Evolutionary conservation across 169 alveolate species (phyloP).

Genomic region (Neospora caninum): DNA sequence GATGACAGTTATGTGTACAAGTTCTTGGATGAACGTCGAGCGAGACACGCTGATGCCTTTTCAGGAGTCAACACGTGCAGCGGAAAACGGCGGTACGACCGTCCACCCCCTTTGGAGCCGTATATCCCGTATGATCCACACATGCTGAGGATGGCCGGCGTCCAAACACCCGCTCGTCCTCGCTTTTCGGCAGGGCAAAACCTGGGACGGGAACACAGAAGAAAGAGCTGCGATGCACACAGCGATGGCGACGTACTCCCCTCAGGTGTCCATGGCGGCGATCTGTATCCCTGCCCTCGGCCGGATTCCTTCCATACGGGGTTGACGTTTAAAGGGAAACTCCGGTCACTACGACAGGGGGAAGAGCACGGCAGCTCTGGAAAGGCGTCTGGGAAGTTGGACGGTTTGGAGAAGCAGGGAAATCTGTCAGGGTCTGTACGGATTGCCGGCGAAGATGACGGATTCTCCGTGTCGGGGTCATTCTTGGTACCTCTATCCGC

Average conservation of each 20-base stretch:
- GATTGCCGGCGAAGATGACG: neutral
- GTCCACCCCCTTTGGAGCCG: neutral
- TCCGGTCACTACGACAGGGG: too few relatives aligned
- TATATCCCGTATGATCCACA: neutral
- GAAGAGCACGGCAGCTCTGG: too few relatives aligned
- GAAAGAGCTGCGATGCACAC: neutral
- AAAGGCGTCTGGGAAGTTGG: too few relatives aligned
- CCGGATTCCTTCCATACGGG: neutral
- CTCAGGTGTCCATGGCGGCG: neutral
- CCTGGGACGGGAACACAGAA: neutral
- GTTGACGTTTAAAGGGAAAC: neutral
- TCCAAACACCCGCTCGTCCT: neutral
- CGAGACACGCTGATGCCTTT: constrained; percentile 20
- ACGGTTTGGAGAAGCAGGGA: neutral
- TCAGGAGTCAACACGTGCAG: constrained; percentile 25
- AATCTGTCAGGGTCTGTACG: neutral
- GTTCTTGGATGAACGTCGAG: neutral
- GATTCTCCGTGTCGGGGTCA: neutral
- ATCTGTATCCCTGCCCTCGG: neutral
- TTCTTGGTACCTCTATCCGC: neutral
- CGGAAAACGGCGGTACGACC: constrained; percentile 10
- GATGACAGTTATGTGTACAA: constrained; percentile 14
- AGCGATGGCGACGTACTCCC: neutral
- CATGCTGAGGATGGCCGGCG: neutral
- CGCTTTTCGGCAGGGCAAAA: neutral